Percentiles rank a stretch among this genome's conserved stretches.
Evolutionary conservation across 768 basidiomycete genomes (phyloP).

Genomic region (Pilatotrama ljubarskyi): DNA sequence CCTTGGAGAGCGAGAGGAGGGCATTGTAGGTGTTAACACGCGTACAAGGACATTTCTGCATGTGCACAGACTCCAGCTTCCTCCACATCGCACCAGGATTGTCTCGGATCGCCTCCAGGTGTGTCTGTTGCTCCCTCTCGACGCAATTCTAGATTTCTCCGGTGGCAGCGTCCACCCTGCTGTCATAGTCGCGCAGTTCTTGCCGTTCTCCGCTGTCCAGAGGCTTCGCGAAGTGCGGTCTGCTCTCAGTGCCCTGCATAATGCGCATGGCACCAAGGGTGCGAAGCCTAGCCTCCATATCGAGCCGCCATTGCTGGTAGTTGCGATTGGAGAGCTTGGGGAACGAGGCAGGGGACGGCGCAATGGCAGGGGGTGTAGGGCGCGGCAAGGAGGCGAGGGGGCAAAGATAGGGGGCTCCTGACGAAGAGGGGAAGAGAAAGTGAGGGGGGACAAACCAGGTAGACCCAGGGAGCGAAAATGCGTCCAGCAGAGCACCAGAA

Average conservation of each 20-base stretch:
- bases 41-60: constrained; percentile 15
- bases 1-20: constrained; percentile 17
- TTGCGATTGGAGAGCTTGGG: constrained; percentile 12
- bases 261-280: constrained; percentile 1
- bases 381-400: not conserved
- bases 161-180: constrained; percentile 1
- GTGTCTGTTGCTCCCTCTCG: constrained; percentile 9
- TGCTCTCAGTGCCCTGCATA: constrained; percentile 6
- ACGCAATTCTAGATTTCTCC: constrained; percentile 5
- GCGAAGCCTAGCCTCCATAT: too few relatives aligned
- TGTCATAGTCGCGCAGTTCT: constrained; percentile 1
- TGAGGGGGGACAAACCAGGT: not conserved
- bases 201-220: not conserved
- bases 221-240: not conserved
- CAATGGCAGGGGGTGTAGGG: not conserved
- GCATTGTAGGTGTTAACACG: constrained; percentile 20
- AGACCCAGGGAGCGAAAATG: not conserved
- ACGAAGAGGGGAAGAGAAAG: not conserved
- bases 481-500: not conserved
- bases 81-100: constrained; percentile 13
- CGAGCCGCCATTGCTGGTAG: constrained; percentile 8
- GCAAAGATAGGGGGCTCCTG: not conserved
- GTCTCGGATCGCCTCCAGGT: constrained; percentile 5
- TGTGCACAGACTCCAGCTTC: constrained; percentile 18
- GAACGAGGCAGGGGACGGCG: not conserved